Evolutionary conservation across 2,329 filamentous ascomycete genomes (phyloP).

Genomic region (Thelonectria discophora): DNA sequence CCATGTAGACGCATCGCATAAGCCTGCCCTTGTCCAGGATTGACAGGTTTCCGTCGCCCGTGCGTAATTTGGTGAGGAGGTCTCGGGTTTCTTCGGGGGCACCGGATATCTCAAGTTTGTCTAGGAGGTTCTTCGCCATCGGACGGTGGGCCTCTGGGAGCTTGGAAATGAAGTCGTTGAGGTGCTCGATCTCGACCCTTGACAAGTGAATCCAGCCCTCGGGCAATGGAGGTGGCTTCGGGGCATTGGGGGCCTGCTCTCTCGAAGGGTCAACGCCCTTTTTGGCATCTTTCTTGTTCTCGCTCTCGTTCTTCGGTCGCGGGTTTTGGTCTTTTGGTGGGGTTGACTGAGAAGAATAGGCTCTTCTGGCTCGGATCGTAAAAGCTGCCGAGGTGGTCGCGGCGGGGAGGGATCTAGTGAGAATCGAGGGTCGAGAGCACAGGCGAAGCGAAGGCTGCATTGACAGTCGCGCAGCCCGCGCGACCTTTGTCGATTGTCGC

Average conservation of each 20-base stretch:
- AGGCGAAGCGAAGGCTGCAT: slow-evolving; percentile 61
- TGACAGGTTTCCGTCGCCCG: slow-evolving; percentile 63
- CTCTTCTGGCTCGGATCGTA: slow-evolving; percentile 45
- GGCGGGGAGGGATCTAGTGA: slow-evolving; percentile 43
- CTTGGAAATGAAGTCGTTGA: slow-evolving; percentile 68
- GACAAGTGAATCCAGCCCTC: slow-evolving; percentile 58
- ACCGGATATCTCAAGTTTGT: slow-evolving; percentile 71
- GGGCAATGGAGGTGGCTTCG: slow-evolving; percentile 50
- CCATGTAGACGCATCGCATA: slow-evolving; percentile 49
- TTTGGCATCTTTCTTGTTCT: slow-evolving; percentile 32
- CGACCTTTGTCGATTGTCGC: slow-evolving; percentile 72
- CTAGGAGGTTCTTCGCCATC: slow-evolving; percentile 67
- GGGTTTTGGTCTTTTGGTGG: slow-evolving; percentile 49
- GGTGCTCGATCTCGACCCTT: slow-evolving; percentile 57
- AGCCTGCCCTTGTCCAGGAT: slow-evolving; percentile 51
- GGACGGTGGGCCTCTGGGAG: slow-evolving; percentile 70
- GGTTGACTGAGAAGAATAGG: slow-evolving; percentile 51
- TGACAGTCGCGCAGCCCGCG: slow-evolving; percentile 67
- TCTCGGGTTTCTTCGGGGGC: slow-evolving; percentile 74
- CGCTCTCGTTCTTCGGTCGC: slow-evolving; percentile 38
- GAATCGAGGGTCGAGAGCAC: slow-evolving; percentile 49
- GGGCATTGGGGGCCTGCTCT: slow-evolving; percentile 34
- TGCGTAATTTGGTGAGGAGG: slow-evolving; percentile 61
- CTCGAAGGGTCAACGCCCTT: slow-evolving; percentile 31
- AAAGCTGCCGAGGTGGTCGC: slow-evolving; percentile 40